These are phyloP conservation scores for Populus hybrid DNA, from an alignment of 441 rosid genomes.

Conservation along the genomic window DNA sequence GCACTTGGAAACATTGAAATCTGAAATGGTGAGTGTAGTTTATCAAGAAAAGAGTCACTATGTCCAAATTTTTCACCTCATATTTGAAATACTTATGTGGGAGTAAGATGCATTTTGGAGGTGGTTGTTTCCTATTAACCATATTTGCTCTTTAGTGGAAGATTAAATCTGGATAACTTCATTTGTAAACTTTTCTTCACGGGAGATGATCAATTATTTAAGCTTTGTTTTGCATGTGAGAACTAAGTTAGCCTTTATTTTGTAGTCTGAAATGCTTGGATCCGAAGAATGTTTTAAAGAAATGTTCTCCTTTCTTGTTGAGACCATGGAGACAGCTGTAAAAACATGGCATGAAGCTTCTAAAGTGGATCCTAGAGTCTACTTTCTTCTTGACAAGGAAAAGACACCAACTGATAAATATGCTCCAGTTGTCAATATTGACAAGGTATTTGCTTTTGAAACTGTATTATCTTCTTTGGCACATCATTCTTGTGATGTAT, in stretches of 20 bases:
- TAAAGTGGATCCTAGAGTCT: conserved; percentile 75
- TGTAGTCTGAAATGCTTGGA: conserved; percentile 66
- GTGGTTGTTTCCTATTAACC: background rate
- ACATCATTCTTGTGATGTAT: background rate
- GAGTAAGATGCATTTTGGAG: background rate
- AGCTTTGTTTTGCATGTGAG: background rate
- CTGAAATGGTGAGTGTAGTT: conserved; percentile 66
- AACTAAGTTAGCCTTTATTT: conserved; percentile 21
- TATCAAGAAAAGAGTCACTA: background rate
- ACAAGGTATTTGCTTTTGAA: conserved; percentile 51
- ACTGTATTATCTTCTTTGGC: background rate
- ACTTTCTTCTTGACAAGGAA: conserved; percentile 76
- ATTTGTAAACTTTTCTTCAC: background rate
- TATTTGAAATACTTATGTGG: background rate
- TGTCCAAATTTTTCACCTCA: background rate
- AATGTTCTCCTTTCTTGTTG: conserved; percentile 61
- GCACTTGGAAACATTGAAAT: conserved; percentile 65
- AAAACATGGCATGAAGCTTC: conserved; percentile 85
- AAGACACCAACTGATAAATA: conserved; percentile 73
- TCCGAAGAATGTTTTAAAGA: conserved; percentile 57
- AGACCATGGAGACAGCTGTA: conserved; percentile 78
- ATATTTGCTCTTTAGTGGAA: background rate
- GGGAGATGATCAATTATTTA: background rate
- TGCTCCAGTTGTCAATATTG: conserved; percentile 85
- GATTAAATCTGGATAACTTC: background rate